A percentile compares a stretch with the other conserved stretches of the same genome.
Evolutionary conservation across 257 asterid genomes (phyloP).

Genomic region (Nicotiana otophora): DNA sequence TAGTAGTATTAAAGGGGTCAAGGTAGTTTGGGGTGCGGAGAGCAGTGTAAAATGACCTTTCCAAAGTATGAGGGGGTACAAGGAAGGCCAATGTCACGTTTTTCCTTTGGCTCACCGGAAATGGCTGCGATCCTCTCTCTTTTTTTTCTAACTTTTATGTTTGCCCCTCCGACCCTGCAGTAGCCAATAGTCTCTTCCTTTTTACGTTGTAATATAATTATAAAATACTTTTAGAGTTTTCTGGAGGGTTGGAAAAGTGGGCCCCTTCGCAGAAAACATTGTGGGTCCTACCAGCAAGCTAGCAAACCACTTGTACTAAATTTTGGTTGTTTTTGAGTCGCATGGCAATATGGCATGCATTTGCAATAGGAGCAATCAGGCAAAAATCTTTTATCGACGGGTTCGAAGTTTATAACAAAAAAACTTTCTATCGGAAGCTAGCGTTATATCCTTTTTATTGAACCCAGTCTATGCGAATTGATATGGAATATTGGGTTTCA

Average conservation of each 20-base stretch:
- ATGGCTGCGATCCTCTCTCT: background rate
- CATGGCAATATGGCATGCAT: constrained; percentile 4
- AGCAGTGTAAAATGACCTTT: background rate
- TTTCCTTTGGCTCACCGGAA: background rate
- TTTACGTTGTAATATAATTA: too few relatives aligned
- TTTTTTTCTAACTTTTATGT: too few relatives aligned
- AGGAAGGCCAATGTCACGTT: background rate
- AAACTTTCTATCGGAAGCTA: too few relatives aligned
- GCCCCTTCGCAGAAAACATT: background rate
- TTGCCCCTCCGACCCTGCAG: background rate
- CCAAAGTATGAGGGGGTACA: background rate
- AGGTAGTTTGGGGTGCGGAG: constrained; percentile 4
- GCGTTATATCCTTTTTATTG: too few relatives aligned
- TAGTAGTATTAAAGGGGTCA: background rate
- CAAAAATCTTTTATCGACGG: background rate
- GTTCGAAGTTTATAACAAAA: too few relatives aligned
- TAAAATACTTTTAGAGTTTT: background rate
- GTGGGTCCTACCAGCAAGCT: background rate
- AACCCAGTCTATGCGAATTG: too few relatives aligned
- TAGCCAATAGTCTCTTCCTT: background rate
- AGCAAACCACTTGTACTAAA: background rate
- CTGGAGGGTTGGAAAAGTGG: background rate
- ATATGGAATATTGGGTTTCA: too few relatives aligned
- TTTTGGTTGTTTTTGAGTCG: background rate
- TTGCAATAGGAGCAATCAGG: background rate